Conservation (phyloP, 805 yeast species). For the Saccharomycopsis schoenii region DNA sequence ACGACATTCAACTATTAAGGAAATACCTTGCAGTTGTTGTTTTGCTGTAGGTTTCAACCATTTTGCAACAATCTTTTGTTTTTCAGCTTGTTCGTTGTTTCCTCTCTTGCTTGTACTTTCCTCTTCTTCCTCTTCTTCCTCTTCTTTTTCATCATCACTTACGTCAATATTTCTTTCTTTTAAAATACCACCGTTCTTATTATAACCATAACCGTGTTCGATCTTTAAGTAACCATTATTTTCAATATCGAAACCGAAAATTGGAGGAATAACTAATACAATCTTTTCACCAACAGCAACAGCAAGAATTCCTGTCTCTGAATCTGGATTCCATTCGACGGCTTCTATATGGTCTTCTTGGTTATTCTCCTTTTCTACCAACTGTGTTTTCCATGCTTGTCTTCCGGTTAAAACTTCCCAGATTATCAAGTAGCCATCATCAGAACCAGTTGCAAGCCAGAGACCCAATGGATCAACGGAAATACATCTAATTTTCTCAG, state of each 20-base stretch:
- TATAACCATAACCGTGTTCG: constrained; percentile 90
- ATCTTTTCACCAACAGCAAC: constrained; percentile 75
- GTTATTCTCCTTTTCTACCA: constrained; percentile 39
- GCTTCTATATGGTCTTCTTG: constrained; percentile 74
- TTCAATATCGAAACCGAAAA: constrained; percentile 82
- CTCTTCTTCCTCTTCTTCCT: constrained; percentile 22
- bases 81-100: constrained; percentile 29
- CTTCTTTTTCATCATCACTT: constrained; percentile 37
- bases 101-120: constrained; percentile 30
- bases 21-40: constrained; percentile 57
- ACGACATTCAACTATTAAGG: constrained; percentile 56
- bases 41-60: constrained; percentile 74
- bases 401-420: constrained; percentile 97
- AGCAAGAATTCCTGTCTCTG: constrained; percentile 67
- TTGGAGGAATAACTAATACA: constrained; percentile 77
- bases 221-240: constrained; percentile 67
- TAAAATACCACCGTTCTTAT: constrained; percentile 4
- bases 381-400: constrained; percentile 63
- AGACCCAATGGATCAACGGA: constrained; percentile 83
- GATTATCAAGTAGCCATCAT: constrained; percentile 90
- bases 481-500: constrained; percentile 69
- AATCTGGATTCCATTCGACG: constrained; percentile 84
- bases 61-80: constrained; percentile 51
- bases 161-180: constrained; percentile 2
- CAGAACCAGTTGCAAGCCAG: constrained; percentile 97